These are phyloP conservation scores for Suillus tomentosus DNA, from an alignment of 768 basidiomycete species.

Conservation along the genomic window DNA sequence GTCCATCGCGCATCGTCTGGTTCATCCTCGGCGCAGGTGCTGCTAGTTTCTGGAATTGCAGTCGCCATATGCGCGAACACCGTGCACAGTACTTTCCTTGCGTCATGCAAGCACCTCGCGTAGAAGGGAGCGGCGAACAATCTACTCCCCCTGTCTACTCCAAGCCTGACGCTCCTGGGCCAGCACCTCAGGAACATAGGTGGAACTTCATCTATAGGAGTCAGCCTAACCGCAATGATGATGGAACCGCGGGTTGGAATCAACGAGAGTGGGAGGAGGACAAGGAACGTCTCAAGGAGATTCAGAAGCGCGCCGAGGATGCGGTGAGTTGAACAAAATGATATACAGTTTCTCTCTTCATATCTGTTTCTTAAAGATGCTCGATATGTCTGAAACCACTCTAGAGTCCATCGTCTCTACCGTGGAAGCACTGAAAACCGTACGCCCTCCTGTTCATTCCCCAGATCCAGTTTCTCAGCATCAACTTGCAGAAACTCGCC, in stretches of 20 bases:
- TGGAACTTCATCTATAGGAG: conserved; percentile 14
- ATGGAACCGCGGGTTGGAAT: conserved; percentile 24
- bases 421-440: conserved; percentile 61
- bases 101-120: conserved; percentile 27
- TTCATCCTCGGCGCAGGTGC: conserved; percentile 60
- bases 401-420: conserved; percentile 60
- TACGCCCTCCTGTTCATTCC: conserved; percentile 35
- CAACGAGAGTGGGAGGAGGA: conserved; percentile 48
- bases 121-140: conserved; percentile 18
- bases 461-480: not conserved
- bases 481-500: conserved; percentile 33
- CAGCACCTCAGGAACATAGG: conserved; percentile 14
- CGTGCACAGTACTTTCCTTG: conserved; percentile 34
- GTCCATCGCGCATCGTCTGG: conserved; percentile 68
- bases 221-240: conserved; percentile 12
- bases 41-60: conserved; percentile 40
- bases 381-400: conserved; percentile 66
- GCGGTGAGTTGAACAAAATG: conserved; percentile 38
- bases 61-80: conserved; percentile 46
- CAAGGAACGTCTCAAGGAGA: conserved; percentile 44
- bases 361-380: conserved; percentile 39
- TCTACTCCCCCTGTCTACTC: conserved; percentile 18
- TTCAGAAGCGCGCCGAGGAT: conserved; percentile 53
- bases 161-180: conserved; percentile 12
- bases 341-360: not conserved